A percentile compares a stretch with the other conserved stretches of the same genome.
phyloP scores from a whole-genome alignment of 306 rosid species.

The Vachellia collinsii region DNA sequence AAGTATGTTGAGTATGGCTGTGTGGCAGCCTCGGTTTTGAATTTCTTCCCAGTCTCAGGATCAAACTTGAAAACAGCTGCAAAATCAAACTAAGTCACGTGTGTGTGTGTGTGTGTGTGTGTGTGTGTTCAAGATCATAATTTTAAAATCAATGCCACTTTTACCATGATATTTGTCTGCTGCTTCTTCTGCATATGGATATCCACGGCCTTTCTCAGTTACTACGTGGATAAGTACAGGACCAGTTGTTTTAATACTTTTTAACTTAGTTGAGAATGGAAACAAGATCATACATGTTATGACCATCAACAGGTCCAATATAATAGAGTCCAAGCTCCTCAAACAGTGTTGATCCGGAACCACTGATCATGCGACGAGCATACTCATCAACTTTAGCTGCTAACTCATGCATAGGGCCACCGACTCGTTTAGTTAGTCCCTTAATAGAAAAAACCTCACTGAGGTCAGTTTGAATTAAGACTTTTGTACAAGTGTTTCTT shows the following conservation, averaged over 20 bases:
- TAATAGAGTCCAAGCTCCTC: constrained; percentile 99
- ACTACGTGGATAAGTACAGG: constrained; percentile 89
- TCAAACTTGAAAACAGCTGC: constrained; percentile 88
- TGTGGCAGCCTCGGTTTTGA: constrained; percentile 62
- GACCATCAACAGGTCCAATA: constrained; percentile 97
- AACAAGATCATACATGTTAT: constrained; percentile 83
- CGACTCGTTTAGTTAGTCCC: constrained; percentile 90
- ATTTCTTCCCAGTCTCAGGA: constrained; percentile 88
- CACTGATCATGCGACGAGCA: constrained; percentile 99
- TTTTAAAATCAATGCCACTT: background rate
- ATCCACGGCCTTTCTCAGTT: constrained; percentile 96
- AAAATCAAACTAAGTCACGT: constrained; percentile 35
- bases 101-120: no score
- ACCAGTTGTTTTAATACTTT: constrained; percentile 80
- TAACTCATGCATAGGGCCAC: constrained; percentile 92
- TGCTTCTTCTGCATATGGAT: constrained; percentile 92
- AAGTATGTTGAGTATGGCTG: constrained; percentile 93
- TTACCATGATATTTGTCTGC: constrained; percentile 94
- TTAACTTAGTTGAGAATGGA: constrained; percentile 86
- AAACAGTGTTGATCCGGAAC: constrained; percentile 87
- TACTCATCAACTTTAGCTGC: constrained; percentile 97
- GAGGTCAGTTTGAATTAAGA: constrained; percentile 31
- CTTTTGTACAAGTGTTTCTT: background rate
- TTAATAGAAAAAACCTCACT: constrained; percentile 37
- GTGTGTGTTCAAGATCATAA: background rate